A percentile compares a stretch with the other conserved stretches of the same genome.
Evolutionary conservation across 495 filamentous ascomycete genomes (phyloP).

Genomic region (Xylaria bambusicola): DNA sequence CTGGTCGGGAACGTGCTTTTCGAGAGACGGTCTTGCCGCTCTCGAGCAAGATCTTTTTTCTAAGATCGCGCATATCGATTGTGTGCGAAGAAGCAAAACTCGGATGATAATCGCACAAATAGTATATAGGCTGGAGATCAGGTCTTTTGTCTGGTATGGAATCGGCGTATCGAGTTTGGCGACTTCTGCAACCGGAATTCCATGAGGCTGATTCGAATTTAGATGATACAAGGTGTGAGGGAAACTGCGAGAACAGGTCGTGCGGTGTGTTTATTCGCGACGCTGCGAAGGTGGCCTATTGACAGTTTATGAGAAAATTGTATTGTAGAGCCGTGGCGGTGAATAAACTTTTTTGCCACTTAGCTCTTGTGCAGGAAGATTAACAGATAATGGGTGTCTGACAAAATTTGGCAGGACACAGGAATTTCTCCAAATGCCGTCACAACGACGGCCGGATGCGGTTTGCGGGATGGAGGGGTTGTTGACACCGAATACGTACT

Average conservation of each 20-base stretch:
- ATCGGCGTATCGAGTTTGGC: conserved; percentile 22
- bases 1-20: conserved; percentile 76
- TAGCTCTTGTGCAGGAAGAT: conserved; percentile 5
- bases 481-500: not conserved
- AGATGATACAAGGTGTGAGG: not conserved
- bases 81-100: conserved; percentile 2
- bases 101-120: not conserved
- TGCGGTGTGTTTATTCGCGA: not conserved
- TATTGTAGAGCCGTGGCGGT: not conserved
- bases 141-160: conserved; percentile 32
- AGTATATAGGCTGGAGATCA: conserved; percentile 22
- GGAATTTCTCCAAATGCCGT: conserved; percentile 12
- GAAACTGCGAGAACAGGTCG: not conserved
- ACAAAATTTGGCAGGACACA: conserved; percentile 8
- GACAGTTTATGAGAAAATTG: not conserved
- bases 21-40: conserved; percentile 90
- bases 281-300: not conserved
- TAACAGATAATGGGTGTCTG: not conserved
- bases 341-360: not conserved
- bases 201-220: conserved; percentile 30
- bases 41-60: conserved; percentile 76
- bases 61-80: conserved; percentile 69
- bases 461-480: not conserved
- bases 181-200: conserved; percentile 33
- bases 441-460: conserved; percentile 11